Base-by-base conservation (phyloP, 805 yeast species). In the Alloascoidea hylecoeti region DNA sequence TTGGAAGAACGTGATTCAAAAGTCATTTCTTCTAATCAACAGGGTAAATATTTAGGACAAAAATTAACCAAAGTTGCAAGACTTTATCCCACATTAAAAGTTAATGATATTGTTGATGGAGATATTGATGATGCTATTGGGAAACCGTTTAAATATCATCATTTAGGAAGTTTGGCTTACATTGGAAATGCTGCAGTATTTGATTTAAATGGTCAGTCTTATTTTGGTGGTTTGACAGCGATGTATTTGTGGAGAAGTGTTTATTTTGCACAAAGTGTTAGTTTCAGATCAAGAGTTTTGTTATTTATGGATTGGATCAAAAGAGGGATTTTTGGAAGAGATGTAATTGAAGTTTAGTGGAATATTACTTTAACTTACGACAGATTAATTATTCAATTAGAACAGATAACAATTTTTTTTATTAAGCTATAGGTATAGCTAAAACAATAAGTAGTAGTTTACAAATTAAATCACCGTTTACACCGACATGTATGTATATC, bases 191-290 rank as follows among this genome's bases (percentile, higher is more conserved):
- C 77, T 37, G 84, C 84, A 2, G 81, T 75, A 17, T 75, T 76
- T 51, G 84, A 76, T 51, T 51, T 72, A 40, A 66, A 72, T n/a
- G 74, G 75, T 23, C 72, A 72, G 15, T 63, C 76, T 19, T 66
- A 72, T 42, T 72, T 75, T 42, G 80, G 82, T 42, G 84, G 82
- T 2, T 52, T 76, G 37, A 53, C 75, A 33, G 82, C 82, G n/a
- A 72, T 77, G 75, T 77, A 77, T 51, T 55, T 76, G 39, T 76
- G 84, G 84, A 69, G 84, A 60, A 68, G 78, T 37, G 78, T 73
- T 18, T 76, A 76, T 55, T 76, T 75, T 56, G 70, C 80, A 19
- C 79, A 76, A 52, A 68, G 78, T 38, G 82, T 77, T 32, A 70
- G 79, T 42, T 53, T 72, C 48, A 65, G 82, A 53, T 72, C 78